Conservation (phyloP, 1,284 basidiomycete species). For the Tremellales sp. region DNA sequence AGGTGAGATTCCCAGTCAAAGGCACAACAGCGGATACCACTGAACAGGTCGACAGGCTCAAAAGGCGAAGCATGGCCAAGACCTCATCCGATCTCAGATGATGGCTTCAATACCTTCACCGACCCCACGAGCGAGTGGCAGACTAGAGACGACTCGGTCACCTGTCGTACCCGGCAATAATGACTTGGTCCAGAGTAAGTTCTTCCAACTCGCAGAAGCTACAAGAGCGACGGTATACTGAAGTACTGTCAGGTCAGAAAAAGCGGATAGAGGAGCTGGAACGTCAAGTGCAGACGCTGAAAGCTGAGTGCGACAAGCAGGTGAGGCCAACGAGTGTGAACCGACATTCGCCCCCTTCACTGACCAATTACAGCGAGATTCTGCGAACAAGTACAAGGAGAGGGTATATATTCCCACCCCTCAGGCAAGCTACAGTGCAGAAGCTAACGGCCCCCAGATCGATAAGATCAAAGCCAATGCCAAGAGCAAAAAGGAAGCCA, state of each 20-base stretch:
- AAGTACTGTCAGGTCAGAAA: slow-evolving; percentile 7
- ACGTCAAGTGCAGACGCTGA: slow-evolving; percentile 57
- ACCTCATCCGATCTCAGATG: slow-evolving; percentile 33
- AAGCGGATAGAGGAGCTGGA: slow-evolving; percentile 64
- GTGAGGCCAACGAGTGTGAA: no score
- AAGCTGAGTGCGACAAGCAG: slow-evolving; percentile 33
- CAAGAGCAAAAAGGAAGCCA: slow-evolving; percentile 78
- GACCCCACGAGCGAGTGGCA: not conserved
- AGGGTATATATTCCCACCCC: no score
- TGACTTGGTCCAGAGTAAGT: not conserved
- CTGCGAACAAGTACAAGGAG: slow-evolving; percentile 74
- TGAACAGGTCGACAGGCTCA: slow-evolving; percentile 13
- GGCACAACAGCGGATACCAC: not conserved
- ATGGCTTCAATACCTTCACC: slow-evolving; percentile 18
- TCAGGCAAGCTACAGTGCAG: slow-evolving; percentile 8
- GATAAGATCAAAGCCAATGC: slow-evolving; percentile 81
- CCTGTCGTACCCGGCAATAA: not conserved
- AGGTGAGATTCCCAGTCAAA: slow-evolving; percentile 28
- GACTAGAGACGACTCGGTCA: not conserved
- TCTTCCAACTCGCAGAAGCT: not conserved
- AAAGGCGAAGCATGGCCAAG: slow-evolving; percentile 31
- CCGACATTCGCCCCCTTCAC: no score
- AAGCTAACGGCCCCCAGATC: slow-evolving; percentile 56
- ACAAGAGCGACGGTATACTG: not conserved
- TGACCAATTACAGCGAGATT: slow-evolving; percentile 58